Evolutionary conservation across 2,329 filamentous ascomycete species (phyloP).

Genomic region (Diaporthe sp.): DNA sequence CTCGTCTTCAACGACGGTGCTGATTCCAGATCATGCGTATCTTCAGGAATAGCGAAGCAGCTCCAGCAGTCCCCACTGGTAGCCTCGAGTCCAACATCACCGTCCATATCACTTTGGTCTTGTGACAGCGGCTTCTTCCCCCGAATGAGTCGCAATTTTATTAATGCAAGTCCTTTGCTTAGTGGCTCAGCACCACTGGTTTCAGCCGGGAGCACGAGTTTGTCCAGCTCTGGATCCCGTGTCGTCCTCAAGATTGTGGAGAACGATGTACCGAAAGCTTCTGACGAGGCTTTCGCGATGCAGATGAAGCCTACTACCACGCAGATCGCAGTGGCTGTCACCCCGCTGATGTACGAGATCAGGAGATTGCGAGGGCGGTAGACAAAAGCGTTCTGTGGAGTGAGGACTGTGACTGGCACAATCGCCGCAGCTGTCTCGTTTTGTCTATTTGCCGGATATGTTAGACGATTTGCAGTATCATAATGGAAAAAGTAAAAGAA

Average conservation of each 20-base stretch:
- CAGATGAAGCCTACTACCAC: background rate
- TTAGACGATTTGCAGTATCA: background rate
- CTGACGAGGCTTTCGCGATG: background rate
- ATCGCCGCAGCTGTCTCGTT: background rate
- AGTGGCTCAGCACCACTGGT: background rate
- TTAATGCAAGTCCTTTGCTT: background rate
- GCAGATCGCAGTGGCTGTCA: background rate
- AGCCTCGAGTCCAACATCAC: background rate
- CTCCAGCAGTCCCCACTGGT: background rate
- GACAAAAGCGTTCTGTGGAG: background rate
- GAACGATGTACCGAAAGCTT: background rate
- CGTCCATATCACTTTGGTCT: background rate
- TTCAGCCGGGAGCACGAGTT: background rate
- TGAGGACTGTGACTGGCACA: background rate
- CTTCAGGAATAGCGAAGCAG: background rate
- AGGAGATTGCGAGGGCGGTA: background rate
- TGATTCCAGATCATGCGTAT: background rate
- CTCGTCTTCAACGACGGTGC: background rate
- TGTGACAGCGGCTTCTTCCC: background rate
- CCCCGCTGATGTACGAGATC: background rate
- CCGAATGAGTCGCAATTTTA: background rate
- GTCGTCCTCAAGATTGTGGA: constrained; percentile 4
- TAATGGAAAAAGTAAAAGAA: background rate
- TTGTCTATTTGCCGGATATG: background rate
- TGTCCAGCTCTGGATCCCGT: background rate